phyloP scores from a whole-genome alignment of 1,284 basidiomycete genomes.

The Earliella scabrosa region DNA sequence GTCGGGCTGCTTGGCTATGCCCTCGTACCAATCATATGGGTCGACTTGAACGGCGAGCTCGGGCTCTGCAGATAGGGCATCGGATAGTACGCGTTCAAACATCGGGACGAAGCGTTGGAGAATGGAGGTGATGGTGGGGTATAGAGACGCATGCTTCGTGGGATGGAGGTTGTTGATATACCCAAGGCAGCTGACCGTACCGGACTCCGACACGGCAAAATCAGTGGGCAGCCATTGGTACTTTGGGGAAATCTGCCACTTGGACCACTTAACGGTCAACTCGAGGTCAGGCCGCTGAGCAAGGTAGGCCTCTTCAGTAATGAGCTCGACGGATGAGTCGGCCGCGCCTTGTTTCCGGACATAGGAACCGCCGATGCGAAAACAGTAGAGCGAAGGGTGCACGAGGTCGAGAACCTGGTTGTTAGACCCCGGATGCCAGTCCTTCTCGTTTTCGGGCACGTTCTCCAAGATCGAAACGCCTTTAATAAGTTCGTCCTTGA shows the following conservation, averaged over 20 bases:
- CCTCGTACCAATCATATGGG: neutral
- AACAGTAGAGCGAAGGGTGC: constrained; percentile 10
- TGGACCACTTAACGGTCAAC: neutral
- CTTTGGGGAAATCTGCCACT: neutral
- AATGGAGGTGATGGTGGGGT: neutral
- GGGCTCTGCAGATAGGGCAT: neutral
- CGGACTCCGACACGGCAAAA: neutral
- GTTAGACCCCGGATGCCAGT: constrained; percentile 12
- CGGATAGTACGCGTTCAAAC: neutral
- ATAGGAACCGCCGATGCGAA: constrained; percentile 1
- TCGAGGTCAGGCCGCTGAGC: neutral
- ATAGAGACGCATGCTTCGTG: neutral
- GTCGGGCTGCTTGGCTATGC: neutral
- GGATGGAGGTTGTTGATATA: constrained; percentile 3
- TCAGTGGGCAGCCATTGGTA: neutral
- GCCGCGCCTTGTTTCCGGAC: too few species aligned
- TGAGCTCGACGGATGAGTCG: neutral
- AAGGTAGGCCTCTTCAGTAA: neutral
- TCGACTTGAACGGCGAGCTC: neutral
- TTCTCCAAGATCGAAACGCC: neutral
- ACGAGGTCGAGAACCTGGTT: constrained; percentile 10
- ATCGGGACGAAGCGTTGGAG: neutral
- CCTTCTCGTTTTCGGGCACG: constrained; percentile 5
- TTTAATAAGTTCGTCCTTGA: neutral
- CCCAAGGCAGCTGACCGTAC: neutral